Evolutionary conservation across 805 yeast species (phyloP).

Genomic region (Metschnikowia continentalis): DNA sequence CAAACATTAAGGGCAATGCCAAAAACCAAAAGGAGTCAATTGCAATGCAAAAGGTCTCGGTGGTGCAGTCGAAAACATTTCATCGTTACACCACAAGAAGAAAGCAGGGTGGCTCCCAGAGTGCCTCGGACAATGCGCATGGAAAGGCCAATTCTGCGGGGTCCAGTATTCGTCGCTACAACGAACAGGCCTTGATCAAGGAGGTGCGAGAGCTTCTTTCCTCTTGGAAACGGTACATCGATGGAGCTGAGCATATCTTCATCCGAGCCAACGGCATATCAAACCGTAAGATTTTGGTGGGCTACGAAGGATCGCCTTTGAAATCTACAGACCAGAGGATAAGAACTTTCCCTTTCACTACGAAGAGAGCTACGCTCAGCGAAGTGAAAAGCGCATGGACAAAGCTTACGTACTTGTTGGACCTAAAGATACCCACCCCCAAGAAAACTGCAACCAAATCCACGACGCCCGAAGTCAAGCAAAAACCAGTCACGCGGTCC

Average conservation of each 20-base stretch:
- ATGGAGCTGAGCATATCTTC: conserved; percentile 64
- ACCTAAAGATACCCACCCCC: conserved; percentile 51
- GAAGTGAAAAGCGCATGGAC: conserved; percentile 86
- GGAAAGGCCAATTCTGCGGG: conserved; percentile 98
- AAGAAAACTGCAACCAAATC: conserved; percentile 14
- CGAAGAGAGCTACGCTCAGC: conserved; percentile 76
- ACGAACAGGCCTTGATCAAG: conserved; percentile 74
- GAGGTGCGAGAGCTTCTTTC: conserved; percentile 71
- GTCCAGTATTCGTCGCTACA: conserved; percentile 80
- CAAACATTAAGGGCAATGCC: conserved; percentile 52
- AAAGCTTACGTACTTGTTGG: conserved; percentile 57
- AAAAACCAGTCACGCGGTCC: conserved; percentile 6
- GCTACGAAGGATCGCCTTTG: conserved; percentile 57
- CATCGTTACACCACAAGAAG: conserved; percentile 95
- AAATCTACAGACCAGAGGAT: conserved; percentile 56
- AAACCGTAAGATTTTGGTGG: conserved; percentile 61
- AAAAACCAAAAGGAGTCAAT: conserved; percentile 44
- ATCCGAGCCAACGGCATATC: conserved; percentile 75
- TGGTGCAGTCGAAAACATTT: conserved; percentile 76
- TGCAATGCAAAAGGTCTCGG: conserved; percentile 59
- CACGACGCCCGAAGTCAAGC: conserved; percentile 15
- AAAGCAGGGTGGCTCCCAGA: conserved; percentile 96
- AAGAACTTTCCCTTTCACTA: conserved; percentile 78
- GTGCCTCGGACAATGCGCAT: conserved; percentile 84
- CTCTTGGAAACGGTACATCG: conserved; percentile 60